Percentiles rank a stretch among this genome's conserved stretches.
Evolutionary conservation across 2,329 filamentous ascomycete species (phyloP).

Genomic region (Nannizziopsis arthrosporioides): DNA sequence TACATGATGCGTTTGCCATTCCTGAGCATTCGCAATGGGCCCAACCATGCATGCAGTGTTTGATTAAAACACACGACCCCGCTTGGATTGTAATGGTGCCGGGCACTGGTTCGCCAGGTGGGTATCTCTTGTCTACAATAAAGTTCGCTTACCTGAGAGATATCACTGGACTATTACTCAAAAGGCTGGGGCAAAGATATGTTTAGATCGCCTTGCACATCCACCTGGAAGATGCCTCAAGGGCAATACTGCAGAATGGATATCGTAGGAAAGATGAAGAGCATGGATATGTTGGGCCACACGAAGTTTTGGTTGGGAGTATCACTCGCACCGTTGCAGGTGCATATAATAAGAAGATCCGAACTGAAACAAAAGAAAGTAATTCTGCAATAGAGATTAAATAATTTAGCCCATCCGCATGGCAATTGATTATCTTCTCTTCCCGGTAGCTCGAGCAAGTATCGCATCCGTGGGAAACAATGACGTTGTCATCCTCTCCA

Average conservation of each 20-base stretch:
- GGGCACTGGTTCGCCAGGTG: not conserved
- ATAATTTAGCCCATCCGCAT: constrained; percentile 2
- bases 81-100: no score
- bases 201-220: not conserved
- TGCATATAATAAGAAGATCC: constrained; percentile 5
- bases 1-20: no score
- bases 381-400: constrained; percentile 1
- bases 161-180: constrained; percentile 5
- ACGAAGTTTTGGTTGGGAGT: not conserved
- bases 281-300: constrained; percentile 3
- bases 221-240: no score
- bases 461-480: not conserved
- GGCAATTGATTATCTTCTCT: constrained; percentile 8
- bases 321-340: constrained; percentile 5
- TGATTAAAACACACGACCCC: no score
- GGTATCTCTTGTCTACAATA: constrained; percentile 4
- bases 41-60: no score
- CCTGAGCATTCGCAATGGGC: no score
- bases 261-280: not conserved
- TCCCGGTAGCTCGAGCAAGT: not conserved
- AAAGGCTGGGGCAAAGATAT: not conserved
- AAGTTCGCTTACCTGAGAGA: constrained; percentile 4
- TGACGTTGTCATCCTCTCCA: not conserved
- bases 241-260: not conserved
- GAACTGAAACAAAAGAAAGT: constrained; percentile 6